Evolutionary conservation across 306 rosid genomes (phyloP), one percentile per base, ranked within the genome.

Genomic region (Canavalia gladiata): DNA sequence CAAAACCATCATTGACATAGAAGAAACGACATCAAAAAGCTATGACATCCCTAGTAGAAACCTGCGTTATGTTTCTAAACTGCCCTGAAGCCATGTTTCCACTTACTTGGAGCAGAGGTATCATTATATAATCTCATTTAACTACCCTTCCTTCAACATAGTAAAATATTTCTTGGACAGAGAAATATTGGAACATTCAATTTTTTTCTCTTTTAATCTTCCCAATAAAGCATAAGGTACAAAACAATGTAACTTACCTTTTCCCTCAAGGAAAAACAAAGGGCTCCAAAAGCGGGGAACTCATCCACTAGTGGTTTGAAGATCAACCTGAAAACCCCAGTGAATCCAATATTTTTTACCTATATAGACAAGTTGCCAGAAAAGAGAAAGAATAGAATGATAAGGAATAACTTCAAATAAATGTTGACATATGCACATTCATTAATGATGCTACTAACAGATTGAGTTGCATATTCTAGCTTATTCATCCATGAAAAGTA

Each of bases 261-360:
- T 86, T 93, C 88, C 83, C 90, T 89, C 81, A 95, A 80, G 80
- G 99, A 95, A 87, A 83, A 93, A 72, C 85, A 81, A 71, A 95
- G 81, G 60, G 99, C 99, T 86, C 98, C 98, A 85, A 95, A 95
- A 76, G 84, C 87, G 56, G 99, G 99, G 67, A 95, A 90, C 56
- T 89, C 92, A n/a, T 87, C 77, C 68, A 93, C 95, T 66, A 95
- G 91, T 43, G 98, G 99, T 78, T 92, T 93, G 90, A 95, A 93
- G 75, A 95, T 93, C 90, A 95, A 87, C 95, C 97, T 93, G 94
- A 93, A 95, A 88, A 93, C 97, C 87, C 99, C 99, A 84, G 99
- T 93, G 96, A 95, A 91, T 91, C 94, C 96, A 90, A 95, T 87
- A 86, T 93, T 78, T 93, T 95, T 95, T 83, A 95, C 99, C 99